Conservation (phyloP, 108 stramenopile genomes). For the Pseudonitzschia multistriata region DNA sequence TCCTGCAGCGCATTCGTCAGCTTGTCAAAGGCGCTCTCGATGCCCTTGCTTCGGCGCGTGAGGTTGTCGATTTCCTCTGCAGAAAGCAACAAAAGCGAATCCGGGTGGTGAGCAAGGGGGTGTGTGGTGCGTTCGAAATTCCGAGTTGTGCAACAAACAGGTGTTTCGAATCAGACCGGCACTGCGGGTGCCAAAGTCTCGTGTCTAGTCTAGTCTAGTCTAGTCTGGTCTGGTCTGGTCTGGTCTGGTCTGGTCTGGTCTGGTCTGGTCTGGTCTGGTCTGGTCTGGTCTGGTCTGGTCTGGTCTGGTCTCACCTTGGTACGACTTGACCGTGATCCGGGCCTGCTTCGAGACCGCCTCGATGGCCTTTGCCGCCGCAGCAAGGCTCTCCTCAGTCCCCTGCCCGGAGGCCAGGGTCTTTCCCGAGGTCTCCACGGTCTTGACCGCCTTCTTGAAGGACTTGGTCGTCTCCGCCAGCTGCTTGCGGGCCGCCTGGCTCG, state of each 20-base stretch:
- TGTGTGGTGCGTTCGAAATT: neutral
- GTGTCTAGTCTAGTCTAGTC: no score
- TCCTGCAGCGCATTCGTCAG: constrained; percentile 55
- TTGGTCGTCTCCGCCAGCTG: constrained; percentile 75
- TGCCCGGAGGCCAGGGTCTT: constrained; percentile 13
- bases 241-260: no score
- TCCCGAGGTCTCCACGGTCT: constrained; percentile 47
- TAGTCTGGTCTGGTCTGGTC: no score
- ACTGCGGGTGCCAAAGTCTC: no score
- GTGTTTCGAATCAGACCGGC: no score
- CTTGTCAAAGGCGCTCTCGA: constrained; percentile 52
- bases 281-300: no score
- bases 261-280: no score
- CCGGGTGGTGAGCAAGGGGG: neutral
- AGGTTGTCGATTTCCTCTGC: constrained; percentile 80
- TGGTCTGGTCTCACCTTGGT: constrained; percentile 47
- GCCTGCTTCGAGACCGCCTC: constrained; percentile 55
- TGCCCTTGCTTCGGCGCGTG: constrained; percentile 70
- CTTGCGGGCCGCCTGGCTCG: constrained; percentile 65
- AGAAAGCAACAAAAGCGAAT: neutral
- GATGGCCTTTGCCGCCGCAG: constrained; percentile 44
- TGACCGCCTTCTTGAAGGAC: constrained; percentile 70
- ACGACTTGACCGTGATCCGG: constrained; percentile 67
- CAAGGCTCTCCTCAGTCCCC: constrained; percentile 28
- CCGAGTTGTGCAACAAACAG: neutral